Conservation (phyloP, 2,329 filamentous ascomycete species). For the Aotearoamyces nothofagi region DNA sequence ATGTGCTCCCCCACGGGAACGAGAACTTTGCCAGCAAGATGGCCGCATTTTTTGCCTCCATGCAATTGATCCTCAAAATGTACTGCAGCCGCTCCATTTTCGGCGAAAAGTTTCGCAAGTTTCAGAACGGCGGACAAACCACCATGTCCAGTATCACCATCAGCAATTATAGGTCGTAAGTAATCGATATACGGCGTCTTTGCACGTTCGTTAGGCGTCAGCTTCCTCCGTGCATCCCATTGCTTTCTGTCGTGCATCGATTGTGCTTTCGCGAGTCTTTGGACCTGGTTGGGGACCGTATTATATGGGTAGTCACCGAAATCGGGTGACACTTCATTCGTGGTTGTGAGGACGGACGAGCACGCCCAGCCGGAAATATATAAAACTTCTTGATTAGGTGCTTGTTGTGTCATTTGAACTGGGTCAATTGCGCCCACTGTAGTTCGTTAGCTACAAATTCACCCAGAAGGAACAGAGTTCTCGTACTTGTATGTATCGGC, state of each 20-base stretch:
- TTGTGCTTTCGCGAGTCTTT: constrained; percentile 90
- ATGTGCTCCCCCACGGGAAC: constrained; percentile 93
- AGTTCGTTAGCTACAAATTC: background rate
- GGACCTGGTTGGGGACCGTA: constrained; percentile 95
- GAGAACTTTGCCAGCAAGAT: constrained; percentile 88
- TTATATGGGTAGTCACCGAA: constrained; percentile 99
- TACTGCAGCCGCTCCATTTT: constrained; percentile 89
- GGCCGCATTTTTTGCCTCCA: constrained; percentile 96
- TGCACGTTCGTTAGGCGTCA: constrained; percentile 58
- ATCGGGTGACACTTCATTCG: constrained; percentile 94
- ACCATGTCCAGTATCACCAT: constrained; percentile 92
- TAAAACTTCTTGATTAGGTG: constrained; percentile 84
- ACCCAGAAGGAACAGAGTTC: background rate
- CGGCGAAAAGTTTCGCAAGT: constrained; percentile 91
- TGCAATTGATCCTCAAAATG: constrained; percentile 98
- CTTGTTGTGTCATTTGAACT: constrained; percentile 99
- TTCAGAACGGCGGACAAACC: constrained; percentile 88
- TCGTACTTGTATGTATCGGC: constrained; percentile 39
- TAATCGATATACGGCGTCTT: constrained; percentile 80
- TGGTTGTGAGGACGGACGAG: constrained; percentile 80
- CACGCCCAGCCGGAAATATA: constrained; percentile 98
- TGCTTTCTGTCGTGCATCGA: constrained; percentile 94
- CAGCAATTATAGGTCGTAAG: constrained; percentile 84
- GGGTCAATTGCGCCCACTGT: constrained; percentile 94
- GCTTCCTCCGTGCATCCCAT: constrained; percentile 69